Evolutionary conservation across 140 eudicot genomes (phyloP).

Genomic region (Anethum foeniculum): DNA sequence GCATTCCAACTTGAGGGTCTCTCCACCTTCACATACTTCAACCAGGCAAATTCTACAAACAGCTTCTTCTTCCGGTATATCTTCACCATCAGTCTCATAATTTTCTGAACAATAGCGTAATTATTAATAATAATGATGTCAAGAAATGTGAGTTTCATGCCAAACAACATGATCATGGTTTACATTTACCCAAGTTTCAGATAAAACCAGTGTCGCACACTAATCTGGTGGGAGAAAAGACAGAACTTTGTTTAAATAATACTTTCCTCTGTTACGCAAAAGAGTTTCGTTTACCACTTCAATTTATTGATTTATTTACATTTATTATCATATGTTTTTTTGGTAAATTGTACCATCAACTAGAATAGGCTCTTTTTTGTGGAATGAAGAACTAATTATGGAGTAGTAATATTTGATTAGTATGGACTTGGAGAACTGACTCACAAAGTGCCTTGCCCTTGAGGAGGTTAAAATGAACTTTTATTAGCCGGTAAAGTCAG

Average conservation of each 20-base stretch:
- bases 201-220: background rate
- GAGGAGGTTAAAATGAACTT: background rate
- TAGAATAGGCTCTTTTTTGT: background rate
- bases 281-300: background rate
- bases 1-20: slow-evolving; percentile 89
- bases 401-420: background rate
- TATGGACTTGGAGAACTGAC: background rate
- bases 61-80: slow-evolving; percentile 95
- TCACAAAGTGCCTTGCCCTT: background rate
- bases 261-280: background rate
- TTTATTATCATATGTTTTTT: background rate
- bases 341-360: background rate
- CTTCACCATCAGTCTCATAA: slow-evolving; percentile 50
- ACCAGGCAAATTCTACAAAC: slow-evolving; percentile 85
- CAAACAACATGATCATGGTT: background rate
- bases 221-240: background rate
- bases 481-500: background rate
- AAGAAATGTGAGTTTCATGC: background rate
- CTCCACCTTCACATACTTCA: slow-evolving; percentile 91
- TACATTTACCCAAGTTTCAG: background rate
- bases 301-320: background rate
- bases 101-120: slow-evolving; percentile 25
- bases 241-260: background rate
- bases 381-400: background rate
- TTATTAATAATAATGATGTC: background rate